Percentiles rank a stretch among this genome's conserved stretches.
These are phyloP conservation scores for Rhodotorula sphaerocarpa DNA, from an alignment of 768 basidiomycete species.

Conservation along the genomic window DNA sequence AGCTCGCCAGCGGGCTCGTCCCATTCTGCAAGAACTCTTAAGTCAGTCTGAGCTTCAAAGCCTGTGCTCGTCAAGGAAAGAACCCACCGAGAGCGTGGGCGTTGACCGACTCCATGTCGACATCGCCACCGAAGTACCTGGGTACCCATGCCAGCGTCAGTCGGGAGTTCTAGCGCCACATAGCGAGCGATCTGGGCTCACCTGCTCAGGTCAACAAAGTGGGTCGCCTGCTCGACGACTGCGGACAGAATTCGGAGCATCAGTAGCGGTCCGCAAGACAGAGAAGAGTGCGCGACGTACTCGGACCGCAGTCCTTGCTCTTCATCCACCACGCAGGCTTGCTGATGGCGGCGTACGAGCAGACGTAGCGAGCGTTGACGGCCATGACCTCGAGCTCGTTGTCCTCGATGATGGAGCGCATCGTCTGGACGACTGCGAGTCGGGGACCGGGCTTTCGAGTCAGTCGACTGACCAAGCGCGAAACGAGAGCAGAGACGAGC, in stretches of 20 bases:
- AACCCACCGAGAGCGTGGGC: constrained; percentile 68
- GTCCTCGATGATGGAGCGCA: constrained; percentile 90
- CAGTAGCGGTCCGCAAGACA: neutral
- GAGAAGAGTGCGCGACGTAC: neutral
- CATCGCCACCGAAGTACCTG: constrained; percentile 46
- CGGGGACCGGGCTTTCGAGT: too few species aligned
- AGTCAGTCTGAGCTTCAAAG: too few species aligned
- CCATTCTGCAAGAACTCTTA: constrained; percentile 44
- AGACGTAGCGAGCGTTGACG: constrained; percentile 88
- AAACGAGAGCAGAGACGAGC: neutral
- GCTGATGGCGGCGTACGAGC: constrained; percentile 54
- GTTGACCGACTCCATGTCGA: constrained; percentile 59
- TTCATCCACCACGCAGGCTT: constrained; percentile 94
- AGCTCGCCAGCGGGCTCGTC: constrained; percentile 45
- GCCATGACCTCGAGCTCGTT: constrained; percentile 92
- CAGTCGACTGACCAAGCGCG: neutral
- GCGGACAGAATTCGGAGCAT: neutral
- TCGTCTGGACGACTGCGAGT: constrained; percentile 87
- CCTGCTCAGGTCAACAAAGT: constrained; percentile 47
- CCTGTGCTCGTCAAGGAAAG: too few species aligned
- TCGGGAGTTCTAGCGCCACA: too few species aligned
- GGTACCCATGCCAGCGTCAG: neutral
- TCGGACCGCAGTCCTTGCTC: constrained; percentile 57
- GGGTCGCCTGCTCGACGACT: constrained; percentile 82
- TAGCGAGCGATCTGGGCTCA: too few species aligned